Evolutionary conservation across 768 basidiomycete species (phyloP), one percentile per base, ranked within the genome.

Genomic region (Kwoniella pini): DNA sequence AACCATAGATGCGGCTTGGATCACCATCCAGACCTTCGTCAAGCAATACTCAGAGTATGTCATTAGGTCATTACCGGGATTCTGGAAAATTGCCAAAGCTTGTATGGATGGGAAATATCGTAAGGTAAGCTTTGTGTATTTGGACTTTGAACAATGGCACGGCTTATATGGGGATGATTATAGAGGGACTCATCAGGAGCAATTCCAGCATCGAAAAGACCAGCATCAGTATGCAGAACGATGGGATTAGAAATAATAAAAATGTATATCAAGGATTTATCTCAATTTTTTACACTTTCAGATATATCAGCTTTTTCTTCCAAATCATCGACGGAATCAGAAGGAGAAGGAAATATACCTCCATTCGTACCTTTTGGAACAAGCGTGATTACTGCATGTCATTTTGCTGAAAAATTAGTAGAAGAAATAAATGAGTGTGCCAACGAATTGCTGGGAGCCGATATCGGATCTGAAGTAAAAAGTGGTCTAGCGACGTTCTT

Each of bases 71-170:
- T 83, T 99, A 22, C 93, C 95, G 13, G 90, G 85, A 69, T 97
- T 97, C 80, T 95, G 92, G 91, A 88, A 87, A 74, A 89, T 99
- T 48, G 87, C 90, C 1, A 90, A 85, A 77, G 86, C 85, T 22
- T 95, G 93, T 72, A 86, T 94, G 80, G 93, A 96, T 42, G 95
- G 96, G 4, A 92, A 90, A 77, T 93, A 89, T 76, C 88, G 86
- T 77, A 91, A 87, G 84, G 93, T 93, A 54, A 56, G 80, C 52
- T 40, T 19, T 7, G 30, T 7, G n/a, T 42, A 42, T 17, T 19
- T 42, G 33, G 33, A 10, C 5, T 42, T 5, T 19, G 19, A 42
- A 19, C 4, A 31, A 11, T 28, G 11, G 21, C 30, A 3, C 24
- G 17, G 28, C 27, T 36, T 33, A 31, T 40, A n/a, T 6, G 5